Percentiles rank a stretch among this genome's conserved stretches.
Evolutionary conservation across 805 yeast genomes (phyloP).

Genomic region (Maudiozyma saulgeensis): DNA sequence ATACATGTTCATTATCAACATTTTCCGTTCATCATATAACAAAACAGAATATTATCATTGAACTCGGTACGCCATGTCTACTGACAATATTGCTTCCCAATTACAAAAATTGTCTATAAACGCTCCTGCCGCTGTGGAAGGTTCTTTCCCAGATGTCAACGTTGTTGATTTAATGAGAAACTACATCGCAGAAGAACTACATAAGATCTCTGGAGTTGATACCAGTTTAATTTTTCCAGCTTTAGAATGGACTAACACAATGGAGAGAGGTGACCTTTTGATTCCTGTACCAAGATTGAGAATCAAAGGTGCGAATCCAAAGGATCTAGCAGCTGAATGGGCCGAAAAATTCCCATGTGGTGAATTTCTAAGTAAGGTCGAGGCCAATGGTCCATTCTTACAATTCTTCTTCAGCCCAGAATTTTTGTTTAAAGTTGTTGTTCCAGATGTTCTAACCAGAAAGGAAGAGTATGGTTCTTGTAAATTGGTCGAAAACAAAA

Average conservation of each 20-base stretch:
- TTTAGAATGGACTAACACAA: conserved; percentile 74
- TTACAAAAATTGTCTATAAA: conserved; percentile 29
- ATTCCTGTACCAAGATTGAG: conserved; percentile 89
- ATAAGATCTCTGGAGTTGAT: conserved; percentile 65
- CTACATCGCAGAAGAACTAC: conserved; percentile 72
- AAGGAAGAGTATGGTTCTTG: conserved; percentile 57
- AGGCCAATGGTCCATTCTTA: conserved; percentile 80
- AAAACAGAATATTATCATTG: background rate
- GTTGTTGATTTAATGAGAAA: conserved; percentile 84
- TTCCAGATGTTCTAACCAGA: conserved; percentile 58
- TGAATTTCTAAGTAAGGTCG: conserved; percentile 56
- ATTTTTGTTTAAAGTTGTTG: conserved; percentile 56
- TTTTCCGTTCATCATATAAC: too few species aligned
- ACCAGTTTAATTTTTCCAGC: conserved; percentile 65
- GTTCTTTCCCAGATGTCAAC: conserved; percentile 69
- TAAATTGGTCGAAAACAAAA: conserved; percentile 65
- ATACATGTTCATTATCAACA: too few species aligned
- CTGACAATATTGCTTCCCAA: conserved; percentile 20
- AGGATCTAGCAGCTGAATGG: conserved; percentile 66
- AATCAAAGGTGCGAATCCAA: conserved; percentile 73
- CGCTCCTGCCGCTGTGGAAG: conserved; percentile 39
- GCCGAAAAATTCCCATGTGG: conserved; percentile 68
- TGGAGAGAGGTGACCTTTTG: conserved; percentile 87
- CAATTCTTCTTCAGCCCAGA: conserved; percentile 76
- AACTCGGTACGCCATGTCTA: conserved; percentile 4